Base-by-base conservation (phyloP, 139 green algal species). In the Nannochloris sp. region DNA sequence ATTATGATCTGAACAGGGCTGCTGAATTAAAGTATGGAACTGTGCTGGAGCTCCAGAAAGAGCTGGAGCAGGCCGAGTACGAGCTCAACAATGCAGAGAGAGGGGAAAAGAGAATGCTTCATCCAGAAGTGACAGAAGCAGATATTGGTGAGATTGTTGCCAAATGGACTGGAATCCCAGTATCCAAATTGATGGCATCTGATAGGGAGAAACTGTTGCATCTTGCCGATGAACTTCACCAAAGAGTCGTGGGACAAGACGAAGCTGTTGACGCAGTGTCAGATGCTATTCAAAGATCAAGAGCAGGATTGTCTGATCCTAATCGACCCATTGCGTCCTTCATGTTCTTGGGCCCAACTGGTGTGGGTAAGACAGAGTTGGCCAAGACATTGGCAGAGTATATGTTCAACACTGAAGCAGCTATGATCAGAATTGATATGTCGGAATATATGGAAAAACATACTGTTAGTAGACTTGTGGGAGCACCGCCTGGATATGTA, bases 331-430 rank as follows among this genome's bases (percentile, higher is more conserved):
- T 97, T 56, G 92, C 92, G 11, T 85, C 64, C 54, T 97, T 98
- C 81, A 97, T 98, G 88, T 98, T 98, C 74, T 80, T 98, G 66
- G 91, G 91, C 4, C 93, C 93, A 36, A 98, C 93, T 0, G 92
- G 93, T 21, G 93, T 99, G 15, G 93, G 93, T 62, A 99, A 99
- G 81, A 99, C 93, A 2, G 93, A 99, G 88, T 87, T 99, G 55
- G 86, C 84, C 44, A 96, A 96, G 76, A 84, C 86, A 12, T 75
- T 99, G 23, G 88, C 93, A 3, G 76, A 86, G 62, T 87, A 85
- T 66, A 68, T 75, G 59, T 82, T 65, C 64, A 75, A 66, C 60
- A 73, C 63, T 18, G 69, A 83, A 58, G 61, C 69, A 8, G 53
- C 85, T 18, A 75, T 92, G 77, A 81, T 97, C 25, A 85, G 93